Conservation (phyloP, 768 basidiomycete species). For the Amanita brunnescens region DNA sequence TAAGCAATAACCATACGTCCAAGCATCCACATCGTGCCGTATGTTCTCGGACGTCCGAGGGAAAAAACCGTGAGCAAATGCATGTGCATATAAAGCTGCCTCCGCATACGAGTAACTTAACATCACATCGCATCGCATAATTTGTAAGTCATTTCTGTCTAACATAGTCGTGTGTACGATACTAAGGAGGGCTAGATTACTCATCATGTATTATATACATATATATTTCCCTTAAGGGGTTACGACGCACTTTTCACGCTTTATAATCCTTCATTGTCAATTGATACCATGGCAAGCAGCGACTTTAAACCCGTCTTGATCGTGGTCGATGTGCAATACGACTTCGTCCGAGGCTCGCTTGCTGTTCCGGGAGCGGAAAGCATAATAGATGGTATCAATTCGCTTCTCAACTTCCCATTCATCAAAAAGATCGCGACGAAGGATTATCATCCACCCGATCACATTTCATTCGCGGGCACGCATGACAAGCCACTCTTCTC, state of each 20-base stretch:
- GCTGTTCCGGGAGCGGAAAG: constrained; percentile 54
- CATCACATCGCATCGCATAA: background rate
- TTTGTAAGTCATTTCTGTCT: background rate
- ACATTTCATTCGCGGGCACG: constrained; percentile 64
- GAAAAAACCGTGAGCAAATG: too few species aligned
- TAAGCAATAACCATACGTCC: too few species aligned
- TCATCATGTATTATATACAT: too few species aligned
- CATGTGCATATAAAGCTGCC: background rate
- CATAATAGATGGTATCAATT: constrained; percentile 48
- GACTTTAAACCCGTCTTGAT: constrained; percentile 45
- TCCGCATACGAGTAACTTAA: background rate
- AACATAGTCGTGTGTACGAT: too few species aligned
- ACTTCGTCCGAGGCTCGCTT: constrained; percentile 71
- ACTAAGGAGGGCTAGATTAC: too few species aligned
- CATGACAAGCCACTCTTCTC: constrained; percentile 28
- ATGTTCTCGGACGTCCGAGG: constrained; percentile 1
- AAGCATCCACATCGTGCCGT: too few species aligned
- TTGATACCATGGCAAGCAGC: constrained; percentile 6
- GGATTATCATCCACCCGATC: constrained; percentile 50
- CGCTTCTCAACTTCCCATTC: constrained; percentile 51
- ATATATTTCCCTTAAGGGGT: too few species aligned
- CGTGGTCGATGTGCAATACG: constrained; percentile 76
- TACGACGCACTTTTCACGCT: too few species aligned
- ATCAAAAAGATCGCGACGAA: constrained; percentile 42
- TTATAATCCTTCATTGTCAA: background rate